phyloP scores from a whole-genome alignment of 192 early-diverging fungal species.

The Podila horticola region DNA sequence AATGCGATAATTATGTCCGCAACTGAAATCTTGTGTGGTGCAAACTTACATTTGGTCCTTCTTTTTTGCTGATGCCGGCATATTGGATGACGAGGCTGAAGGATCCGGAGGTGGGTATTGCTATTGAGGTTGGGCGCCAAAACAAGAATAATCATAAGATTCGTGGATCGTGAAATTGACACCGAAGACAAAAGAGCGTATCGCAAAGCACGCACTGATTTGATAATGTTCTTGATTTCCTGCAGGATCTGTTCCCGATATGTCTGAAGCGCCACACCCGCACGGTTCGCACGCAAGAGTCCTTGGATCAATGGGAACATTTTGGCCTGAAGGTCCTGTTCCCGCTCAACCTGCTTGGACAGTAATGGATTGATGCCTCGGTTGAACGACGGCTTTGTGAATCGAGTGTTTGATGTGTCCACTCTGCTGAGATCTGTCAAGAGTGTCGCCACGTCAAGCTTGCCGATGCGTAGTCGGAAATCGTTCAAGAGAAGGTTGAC shows the following conservation, averaged over 20 bases:
- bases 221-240: slow-evolving; percentile 82
- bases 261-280: slow-evolving; percentile 72
- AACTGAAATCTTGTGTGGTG: too few relatives aligned
- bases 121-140: slow-evolving; percentile 6
- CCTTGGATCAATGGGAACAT: slow-evolving; percentile 83
- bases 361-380: slow-evolving; percentile 45
- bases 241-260: slow-evolving; percentile 82
- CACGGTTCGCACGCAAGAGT: slow-evolving; percentile 76
- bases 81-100: slow-evolving; percentile 1
- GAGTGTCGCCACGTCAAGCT: slow-evolving; percentile 56
- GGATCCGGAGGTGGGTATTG: slow-evolving; percentile 54
- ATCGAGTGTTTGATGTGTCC: slow-evolving; percentile 46
- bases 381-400: slow-evolving; percentile 39
- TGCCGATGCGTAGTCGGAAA: slow-evolving; percentile 63
- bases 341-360: slow-evolving; percentile 34
- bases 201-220: slow-evolving; percentile 66
- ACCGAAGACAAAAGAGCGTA: not conserved
- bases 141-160: not conserved
- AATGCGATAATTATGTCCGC: too few relatives aligned
- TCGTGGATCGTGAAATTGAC: not conserved
- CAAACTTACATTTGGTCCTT: slow-evolving; percentile 40
- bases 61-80: slow-evolving; percentile 28
- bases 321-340: slow-evolving; percentile 58
- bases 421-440: slow-evolving; percentile 39
- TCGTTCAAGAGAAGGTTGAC: slow-evolving; percentile 70